A percentile compares a stretch with the other conserved stretches of the same genome.
Conservation (phyloP, 1,139 yeast genomes). For the Suhomyces choctaworum region DNA sequence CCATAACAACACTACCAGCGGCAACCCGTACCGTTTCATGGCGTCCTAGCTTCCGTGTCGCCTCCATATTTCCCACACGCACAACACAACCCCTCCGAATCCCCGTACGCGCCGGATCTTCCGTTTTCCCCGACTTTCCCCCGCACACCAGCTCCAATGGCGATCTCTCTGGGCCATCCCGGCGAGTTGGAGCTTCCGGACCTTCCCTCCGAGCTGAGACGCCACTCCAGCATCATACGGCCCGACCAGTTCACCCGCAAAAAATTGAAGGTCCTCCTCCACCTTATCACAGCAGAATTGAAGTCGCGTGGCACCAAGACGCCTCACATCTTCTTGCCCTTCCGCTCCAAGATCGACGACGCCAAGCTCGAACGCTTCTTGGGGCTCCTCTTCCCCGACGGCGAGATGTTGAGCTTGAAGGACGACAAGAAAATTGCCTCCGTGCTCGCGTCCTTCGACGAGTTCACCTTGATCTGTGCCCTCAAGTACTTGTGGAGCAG, state of each 20-base stretch:
- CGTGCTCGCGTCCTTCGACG: slow-evolving; percentile 52
- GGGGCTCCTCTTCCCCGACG: slow-evolving; percentile 53
- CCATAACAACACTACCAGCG: slow-evolving; percentile 2
- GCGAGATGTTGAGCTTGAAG: slow-evolving; percentile 33
- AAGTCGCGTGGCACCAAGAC: slow-evolving; percentile 58
- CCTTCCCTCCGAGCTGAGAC: slow-evolving; percentile 15
- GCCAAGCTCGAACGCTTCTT: slow-evolving; percentile 54
- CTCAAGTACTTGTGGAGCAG: slow-evolving; percentile 86
- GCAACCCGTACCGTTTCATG: slow-evolving; percentile 3
- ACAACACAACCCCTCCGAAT: not conserved
- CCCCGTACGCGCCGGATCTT: not conserved
- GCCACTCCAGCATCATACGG: slow-evolving; percentile 14
- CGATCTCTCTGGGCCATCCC: slow-evolving; percentile 7
- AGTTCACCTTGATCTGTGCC: slow-evolving; percentile 67
- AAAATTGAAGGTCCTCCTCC: slow-evolving; percentile 63
- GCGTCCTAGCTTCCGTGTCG: slow-evolving; percentile 1
- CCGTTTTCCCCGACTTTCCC: not conserved
- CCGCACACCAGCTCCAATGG: slow-evolving; percentile 5
- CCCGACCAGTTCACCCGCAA: slow-evolving; percentile 58
- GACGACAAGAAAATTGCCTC: slow-evolving; percentile 36
- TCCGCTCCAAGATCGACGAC: slow-evolving; percentile 65
- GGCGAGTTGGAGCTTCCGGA: slow-evolving; percentile 20
- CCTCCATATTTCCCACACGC: not conserved
- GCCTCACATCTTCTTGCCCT: slow-evolving; percentile 68
- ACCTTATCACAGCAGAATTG: slow-evolving; percentile 62